Evolutionary conservation across 257 asterid genomes (phyloP).

Genomic region (Verbascum thapsus): DNA sequence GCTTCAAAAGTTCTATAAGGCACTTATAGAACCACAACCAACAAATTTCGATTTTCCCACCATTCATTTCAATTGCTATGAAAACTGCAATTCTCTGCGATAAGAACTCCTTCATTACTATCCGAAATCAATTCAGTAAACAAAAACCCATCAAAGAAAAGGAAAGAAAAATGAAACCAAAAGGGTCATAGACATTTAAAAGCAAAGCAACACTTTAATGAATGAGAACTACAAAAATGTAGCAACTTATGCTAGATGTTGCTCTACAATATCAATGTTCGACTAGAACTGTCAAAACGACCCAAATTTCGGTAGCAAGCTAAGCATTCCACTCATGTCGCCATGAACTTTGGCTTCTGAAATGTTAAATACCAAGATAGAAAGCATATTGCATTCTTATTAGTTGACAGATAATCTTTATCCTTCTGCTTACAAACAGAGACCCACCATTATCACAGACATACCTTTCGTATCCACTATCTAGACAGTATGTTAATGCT

Average conservation of each 20-base stretch:
- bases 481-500: conserved; percentile 41
- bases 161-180: neutral
- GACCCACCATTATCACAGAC: conserved; percentile 31
- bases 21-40: conserved; percentile 12
- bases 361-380: conserved; percentile 10
- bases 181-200: neutral
- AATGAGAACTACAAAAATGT: conserved; percentile 6
- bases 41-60: neutral
- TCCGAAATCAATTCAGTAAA: neutral
- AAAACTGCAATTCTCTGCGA: neutral
- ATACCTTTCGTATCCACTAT: conserved; percentile 37
- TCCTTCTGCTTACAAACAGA: conserved; percentile 22
- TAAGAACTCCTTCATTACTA: conserved; percentile 6
- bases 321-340: conserved; percentile 32
- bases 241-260: neutral
- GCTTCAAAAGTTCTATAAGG: conserved; percentile 5
- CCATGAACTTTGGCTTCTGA: conserved; percentile 24
- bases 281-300: conserved; percentile 8
- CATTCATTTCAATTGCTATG: neutral
- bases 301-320: conserved; percentile 23
- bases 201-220: neutral
- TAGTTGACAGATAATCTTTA: conserved; percentile 22
- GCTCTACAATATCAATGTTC: conserved; percentile 19
- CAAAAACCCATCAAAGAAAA: neutral
- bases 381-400: conserved; percentile 19